Base-by-base conservation (phyloP, 2,329 filamentous ascomycete species). In the Thielaviopsis euricoi region DNA sequence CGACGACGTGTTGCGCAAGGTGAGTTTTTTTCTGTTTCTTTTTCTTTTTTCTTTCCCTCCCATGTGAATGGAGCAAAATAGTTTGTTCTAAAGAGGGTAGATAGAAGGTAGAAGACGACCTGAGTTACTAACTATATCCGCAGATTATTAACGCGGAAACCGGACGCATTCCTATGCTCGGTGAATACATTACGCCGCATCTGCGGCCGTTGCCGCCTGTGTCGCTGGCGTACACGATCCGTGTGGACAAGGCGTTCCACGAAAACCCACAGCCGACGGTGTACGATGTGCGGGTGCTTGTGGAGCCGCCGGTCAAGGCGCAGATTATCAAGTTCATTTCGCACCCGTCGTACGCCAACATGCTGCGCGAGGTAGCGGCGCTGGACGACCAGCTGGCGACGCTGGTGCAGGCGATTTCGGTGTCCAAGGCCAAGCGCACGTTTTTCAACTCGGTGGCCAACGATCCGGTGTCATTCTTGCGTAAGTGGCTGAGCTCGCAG, bases 401-500 rank as follows among this genome's bases (percentile, higher is more conserved):
- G 15, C 76, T 95, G 21, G 76, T 96, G 58, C 89, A 95, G 68
- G 88, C 87, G 1, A 79, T 96, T 51, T 79, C 83, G 26, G 83
- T 89, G 63, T 88, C 87, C 25, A 95, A 95, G 68, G 87, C 89
- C 23, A 95, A 95, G 68, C 88, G 95, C 68, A 81, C 84, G 17
- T 98, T 98, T 74, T 85, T 93, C 70, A 82, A 80, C 6, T 81
- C 82, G 5, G 76, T 97, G 62, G 81, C 83, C 60, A 81, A 85
- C 62, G 89, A 96, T 64, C 93, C 93, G 0, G 85, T 87, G 17
- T 81, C 79, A 13, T 97, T 97, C 65, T 77, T 96, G 61, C 83
- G 81, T 62, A 82, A 87, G 66, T 98, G 93, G 93, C 76, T 95
- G 56, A 89, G 84, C 65, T 91, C 86, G 17, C 93, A 98, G 73